phyloP scores from a whole-genome alignment of 2,329 filamentous ascomycete genomes.

The Verticillium isaacii region DNA sequence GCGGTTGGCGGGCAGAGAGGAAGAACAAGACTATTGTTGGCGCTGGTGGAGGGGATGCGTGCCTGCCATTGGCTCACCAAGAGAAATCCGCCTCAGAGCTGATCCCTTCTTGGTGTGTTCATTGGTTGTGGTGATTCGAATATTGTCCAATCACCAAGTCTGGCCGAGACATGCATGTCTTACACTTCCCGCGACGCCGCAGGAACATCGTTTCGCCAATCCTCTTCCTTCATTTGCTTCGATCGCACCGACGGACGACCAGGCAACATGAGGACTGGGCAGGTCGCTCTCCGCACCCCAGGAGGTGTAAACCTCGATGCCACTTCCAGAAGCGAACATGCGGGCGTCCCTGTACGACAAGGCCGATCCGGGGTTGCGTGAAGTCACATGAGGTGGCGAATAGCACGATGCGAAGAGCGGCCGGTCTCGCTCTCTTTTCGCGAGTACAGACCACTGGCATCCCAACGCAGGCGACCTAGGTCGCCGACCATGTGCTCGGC shows the following conservation, averaged over 20 bases:
- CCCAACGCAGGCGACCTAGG: not conserved
- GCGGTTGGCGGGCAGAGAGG: not conserved
- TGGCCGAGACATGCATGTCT: slow-evolving; percentile 21
- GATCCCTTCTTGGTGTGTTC: slow-evolving; percentile 15
- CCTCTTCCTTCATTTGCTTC: slow-evolving; percentile 3
- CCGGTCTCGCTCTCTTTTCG: not conserved
- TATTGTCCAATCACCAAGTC: slow-evolving; percentile 11
- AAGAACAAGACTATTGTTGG: slow-evolving; percentile 3
- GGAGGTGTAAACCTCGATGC: no score
- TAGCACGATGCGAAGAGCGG: not conserved
- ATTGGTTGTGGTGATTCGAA: slow-evolving; percentile 8
- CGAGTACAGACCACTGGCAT: not conserved
- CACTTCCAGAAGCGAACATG: not conserved
- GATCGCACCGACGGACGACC: slow-evolving; percentile 5
- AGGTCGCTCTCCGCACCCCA: no score
- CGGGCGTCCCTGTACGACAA: not conserved
- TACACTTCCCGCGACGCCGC: slow-evolving; percentile 20
- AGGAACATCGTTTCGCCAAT: slow-evolving; percentile 9
- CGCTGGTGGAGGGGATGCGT: slow-evolving; percentile 3
- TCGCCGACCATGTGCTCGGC: not conserved
- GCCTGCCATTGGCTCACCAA: not conserved
- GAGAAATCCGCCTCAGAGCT: slow-evolving; percentile 1
- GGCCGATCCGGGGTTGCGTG: not conserved
- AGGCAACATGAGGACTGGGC: not conserved
- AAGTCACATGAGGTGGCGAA: not conserved